Evolutionary conservation across 306 rosid genomes (phyloP).

Genomic region (Cucumis melo): DNA sequence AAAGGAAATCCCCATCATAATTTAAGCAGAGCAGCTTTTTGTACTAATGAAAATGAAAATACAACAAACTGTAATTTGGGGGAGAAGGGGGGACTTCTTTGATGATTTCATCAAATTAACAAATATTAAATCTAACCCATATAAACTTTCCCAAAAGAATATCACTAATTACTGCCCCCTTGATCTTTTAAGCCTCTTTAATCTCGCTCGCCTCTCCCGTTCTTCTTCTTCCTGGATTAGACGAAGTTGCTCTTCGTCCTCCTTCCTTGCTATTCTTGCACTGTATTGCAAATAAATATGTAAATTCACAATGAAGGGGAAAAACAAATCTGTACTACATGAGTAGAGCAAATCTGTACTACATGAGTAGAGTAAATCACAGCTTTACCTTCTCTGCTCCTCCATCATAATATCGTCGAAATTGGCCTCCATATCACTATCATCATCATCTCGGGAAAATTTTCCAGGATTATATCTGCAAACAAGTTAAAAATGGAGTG

Average conservation of each 20-base stretch:
- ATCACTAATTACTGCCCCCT: slow-evolving; percentile 7
- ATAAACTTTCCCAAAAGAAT: not conserved
- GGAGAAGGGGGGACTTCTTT: not conserved
- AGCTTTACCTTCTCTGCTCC: slow-evolving; percentile 52
- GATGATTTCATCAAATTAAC: not conserved
- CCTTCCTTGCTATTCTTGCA: slow-evolving; percentile 33
- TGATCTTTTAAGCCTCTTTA: slow-evolving; percentile 27
- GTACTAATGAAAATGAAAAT: not conserved
- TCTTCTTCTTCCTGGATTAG: slow-evolving; percentile 40
- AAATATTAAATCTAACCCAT: not conserved
- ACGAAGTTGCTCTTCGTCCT: slow-evolving; percentile 46
- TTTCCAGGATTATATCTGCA: slow-evolving; percentile 52
- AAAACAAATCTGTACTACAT: not conserved
- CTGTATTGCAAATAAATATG: slow-evolving; percentile 10
- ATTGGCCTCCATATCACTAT: slow-evolving; percentile 69
- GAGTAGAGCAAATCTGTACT: not conserved
- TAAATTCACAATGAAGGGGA: not conserved
- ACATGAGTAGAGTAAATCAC: not conserved
- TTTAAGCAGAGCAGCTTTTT: not conserved
- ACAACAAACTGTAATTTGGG: not conserved
- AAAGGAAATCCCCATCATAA: slow-evolving; percentile 1
- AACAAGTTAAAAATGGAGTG: not conserved
- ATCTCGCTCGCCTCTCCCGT: slow-evolving; percentile 17
- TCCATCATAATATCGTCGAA: slow-evolving; percentile 63
- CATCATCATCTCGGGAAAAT: slow-evolving; percentile 38